Evolutionary conservation across 306 rosid species (phyloP).

Genomic region (Leucaena leucocephala): DNA sequence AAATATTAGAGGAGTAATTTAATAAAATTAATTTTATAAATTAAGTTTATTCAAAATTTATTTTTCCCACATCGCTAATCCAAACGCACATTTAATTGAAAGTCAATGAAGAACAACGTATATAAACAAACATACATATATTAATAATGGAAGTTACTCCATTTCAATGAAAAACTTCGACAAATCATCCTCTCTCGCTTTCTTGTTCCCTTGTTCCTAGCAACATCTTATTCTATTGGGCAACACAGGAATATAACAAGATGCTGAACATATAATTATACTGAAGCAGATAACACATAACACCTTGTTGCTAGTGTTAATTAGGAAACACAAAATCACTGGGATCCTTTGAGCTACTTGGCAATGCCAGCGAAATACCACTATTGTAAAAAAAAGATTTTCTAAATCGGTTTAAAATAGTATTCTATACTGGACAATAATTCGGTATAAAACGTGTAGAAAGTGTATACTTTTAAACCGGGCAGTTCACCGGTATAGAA

Average conservation of each 20-base stretch:
- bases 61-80: neutral
- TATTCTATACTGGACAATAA: too few relatives aligned
- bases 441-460: too few relatives aligned
- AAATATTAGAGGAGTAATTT: too few relatives aligned
- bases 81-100: neutral
- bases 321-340: constrained; percentile 41
- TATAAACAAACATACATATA: too few relatives aligned
- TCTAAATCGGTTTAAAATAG: too few relatives aligned
- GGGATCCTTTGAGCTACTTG: constrained; percentile 73
- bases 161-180: too few relatives aligned
- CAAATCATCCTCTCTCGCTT: neutral
- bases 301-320: constrained; percentile 37
- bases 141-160: too few relatives aligned
- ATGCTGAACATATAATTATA: neutral
- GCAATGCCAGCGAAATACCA: constrained; percentile 61
- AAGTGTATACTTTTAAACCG: too few relatives aligned
- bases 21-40: too few relatives aligned
- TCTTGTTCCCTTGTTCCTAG: neutral
- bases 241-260: neutral
- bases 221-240: neutral
- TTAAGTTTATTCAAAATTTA: too few relatives aligned
- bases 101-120: neutral
- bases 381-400: too few relatives aligned
- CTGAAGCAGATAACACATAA: constrained; percentile 16
- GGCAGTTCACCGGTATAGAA: too few relatives aligned